phyloP scores from a whole-genome alignment of 495 filamentous ascomycete species.

The Aspergillus homomorphus region DNA sequence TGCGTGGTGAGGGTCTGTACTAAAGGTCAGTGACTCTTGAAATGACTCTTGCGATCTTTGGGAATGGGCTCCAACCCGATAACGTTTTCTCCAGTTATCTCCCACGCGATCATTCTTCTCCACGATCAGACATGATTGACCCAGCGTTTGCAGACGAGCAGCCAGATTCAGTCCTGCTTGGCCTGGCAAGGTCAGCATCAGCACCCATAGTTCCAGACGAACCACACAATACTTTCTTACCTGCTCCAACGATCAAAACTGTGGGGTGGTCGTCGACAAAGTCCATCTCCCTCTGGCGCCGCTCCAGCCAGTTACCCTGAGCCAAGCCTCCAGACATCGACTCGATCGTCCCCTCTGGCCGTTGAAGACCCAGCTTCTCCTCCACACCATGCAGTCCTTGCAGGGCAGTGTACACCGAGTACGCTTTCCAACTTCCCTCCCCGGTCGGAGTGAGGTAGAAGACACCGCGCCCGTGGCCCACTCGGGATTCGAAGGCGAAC shows the following conservation, averaged over 20 bases:
- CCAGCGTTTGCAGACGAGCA: conserved; percentile 67
- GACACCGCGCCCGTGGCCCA: conserved; percentile 58
- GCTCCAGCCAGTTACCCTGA: conserved; percentile 68
- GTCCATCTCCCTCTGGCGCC: conserved; percentile 51
- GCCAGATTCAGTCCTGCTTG: conserved; percentile 57
- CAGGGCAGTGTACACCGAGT: conserved; percentile 59
- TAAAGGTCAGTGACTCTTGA: too few species aligned
- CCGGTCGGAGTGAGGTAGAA: conserved; percentile 51
- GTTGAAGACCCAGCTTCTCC: conserved; percentile 46
- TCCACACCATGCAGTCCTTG: conserved; percentile 49
- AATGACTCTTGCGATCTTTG: too few species aligned
- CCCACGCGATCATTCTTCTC: conserved; percentile 65
- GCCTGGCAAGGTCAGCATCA: conserved; percentile 17
- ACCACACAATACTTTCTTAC: conserved; percentile 26
- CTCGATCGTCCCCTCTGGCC: conserved; percentile 54
- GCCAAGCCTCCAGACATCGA: conserved; percentile 54
- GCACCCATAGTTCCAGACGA: background rate
- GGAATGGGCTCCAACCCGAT: conserved; percentile 29
- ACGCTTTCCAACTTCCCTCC: conserved; percentile 59
- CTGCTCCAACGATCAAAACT: conserved; percentile 64
- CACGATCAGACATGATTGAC: conserved; percentile 60
- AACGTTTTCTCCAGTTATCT: conserved; percentile 74
- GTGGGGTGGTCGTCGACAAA: conserved; percentile 57
- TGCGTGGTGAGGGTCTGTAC: conserved; percentile 54
- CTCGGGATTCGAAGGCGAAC: conserved; percentile 48